phyloP scores from a whole-genome alignment of 768 basidiomycete species.

The Suillus luteus region DNA sequence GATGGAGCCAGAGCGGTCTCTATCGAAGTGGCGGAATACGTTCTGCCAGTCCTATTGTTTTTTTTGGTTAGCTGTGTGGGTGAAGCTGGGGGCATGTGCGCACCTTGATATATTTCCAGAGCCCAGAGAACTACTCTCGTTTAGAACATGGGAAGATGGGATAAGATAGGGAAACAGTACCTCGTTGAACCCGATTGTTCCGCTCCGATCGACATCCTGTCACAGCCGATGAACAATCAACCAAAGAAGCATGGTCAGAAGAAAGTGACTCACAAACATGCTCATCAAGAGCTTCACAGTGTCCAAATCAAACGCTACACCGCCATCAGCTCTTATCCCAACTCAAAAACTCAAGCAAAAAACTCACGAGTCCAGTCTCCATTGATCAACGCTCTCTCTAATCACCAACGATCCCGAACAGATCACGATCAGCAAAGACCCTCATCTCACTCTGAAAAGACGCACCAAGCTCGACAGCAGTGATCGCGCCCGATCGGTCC shows the following conservation, averaged over 20 bases:
- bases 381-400: slow-evolving; percentile 51
- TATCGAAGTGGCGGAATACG: slow-evolving; percentile 81
- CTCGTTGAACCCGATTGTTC: slow-evolving; percentile 81
- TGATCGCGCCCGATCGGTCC: slow-evolving; percentile 69
- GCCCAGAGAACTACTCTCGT: slow-evolving; percentile 57
- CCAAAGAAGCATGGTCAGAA: neutral
- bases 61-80: neutral
- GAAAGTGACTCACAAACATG: slow-evolving; percentile 59
- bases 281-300: slow-evolving; percentile 85
- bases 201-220: slow-evolving; percentile 71
- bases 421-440: neutral
- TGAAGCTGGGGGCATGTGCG: neutral
- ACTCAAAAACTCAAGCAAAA: neutral
- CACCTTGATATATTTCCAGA: slow-evolving; percentile 82
- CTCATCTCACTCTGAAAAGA: slow-evolving; percentile 15
- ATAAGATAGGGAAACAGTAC: slow-evolving; percentile 35
- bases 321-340: neutral
- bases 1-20: slow-evolving; percentile 81
- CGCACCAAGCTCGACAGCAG: slow-evolving; percentile 67
- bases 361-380: slow-evolving; percentile 79
- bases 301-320: slow-evolving; percentile 76
- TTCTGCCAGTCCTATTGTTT: slow-evolving; percentile 72
- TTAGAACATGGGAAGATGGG: slow-evolving; percentile 16
- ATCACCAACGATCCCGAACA: neutral
- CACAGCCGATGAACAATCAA: slow-evolving; percentile 6